Evolutionary conservation across 108 stramenopile species (phyloP).

Genomic region (Pseudonitzschia multiseries): DNA sequence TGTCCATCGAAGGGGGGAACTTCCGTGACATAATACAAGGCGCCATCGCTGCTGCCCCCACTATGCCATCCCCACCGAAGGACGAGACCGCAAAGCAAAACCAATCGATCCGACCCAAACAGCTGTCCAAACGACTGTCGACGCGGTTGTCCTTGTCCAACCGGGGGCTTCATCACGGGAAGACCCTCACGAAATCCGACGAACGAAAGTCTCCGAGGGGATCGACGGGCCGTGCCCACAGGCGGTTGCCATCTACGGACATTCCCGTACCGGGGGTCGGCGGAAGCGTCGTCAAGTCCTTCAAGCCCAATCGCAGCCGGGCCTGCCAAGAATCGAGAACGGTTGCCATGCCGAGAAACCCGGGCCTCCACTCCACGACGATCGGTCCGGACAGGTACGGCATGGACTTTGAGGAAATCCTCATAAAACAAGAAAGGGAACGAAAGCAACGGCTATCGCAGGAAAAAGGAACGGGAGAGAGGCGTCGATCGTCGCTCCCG

Average conservation of each 20-base stretch:
- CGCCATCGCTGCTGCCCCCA: too few species aligned
- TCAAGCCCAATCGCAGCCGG: background rate
- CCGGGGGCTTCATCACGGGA: too few species aligned
- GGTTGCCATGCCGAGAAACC: background rate
- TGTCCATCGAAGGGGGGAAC: too few species aligned
- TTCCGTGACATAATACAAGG: too few species aligned
- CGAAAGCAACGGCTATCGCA: background rate
- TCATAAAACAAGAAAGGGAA: background rate
- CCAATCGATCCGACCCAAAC: too few species aligned
- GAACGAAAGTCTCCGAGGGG: too few species aligned
- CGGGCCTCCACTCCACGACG: background rate
- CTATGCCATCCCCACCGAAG: too few species aligned
- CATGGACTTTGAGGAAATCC: background rate
- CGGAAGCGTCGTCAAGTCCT: conserved; percentile 12
- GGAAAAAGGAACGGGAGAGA: background rate
- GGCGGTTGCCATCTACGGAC: conserved; percentile 3
- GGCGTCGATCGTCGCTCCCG: background rate
- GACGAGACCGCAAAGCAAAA: too few species aligned
- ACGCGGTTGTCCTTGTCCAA: too few species aligned
- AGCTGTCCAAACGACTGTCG: too few species aligned
- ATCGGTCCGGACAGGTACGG: background rate
- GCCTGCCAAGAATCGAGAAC: background rate
- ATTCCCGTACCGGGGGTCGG: background rate
- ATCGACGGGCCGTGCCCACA: background rate
- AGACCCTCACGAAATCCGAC: too few species aligned